Evolutionary conservation across 148 eudicot genomes (phyloP).

Genomic region (Salicornia ramosissima): DNA sequence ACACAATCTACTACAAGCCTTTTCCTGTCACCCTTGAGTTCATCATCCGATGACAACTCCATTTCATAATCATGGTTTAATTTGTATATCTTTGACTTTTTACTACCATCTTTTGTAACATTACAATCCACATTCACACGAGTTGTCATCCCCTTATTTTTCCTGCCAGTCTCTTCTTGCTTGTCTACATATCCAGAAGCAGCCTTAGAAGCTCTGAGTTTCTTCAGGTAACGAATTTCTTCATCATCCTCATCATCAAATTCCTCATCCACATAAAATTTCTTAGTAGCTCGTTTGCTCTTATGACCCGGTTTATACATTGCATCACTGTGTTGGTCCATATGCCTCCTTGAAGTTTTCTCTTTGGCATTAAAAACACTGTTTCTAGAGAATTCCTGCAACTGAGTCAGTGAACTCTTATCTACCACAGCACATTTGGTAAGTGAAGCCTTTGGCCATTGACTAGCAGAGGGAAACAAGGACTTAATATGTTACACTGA

Average conservation of each 20-base stretch:
- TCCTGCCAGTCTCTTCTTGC: conserved; percentile 23
- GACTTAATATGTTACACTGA: neutral
- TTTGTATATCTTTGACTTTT: conserved; percentile 17
- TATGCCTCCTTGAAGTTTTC: conserved; percentile 18
- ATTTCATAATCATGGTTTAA: conserved; percentile 30
- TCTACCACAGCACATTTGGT: neutral
- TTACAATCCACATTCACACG: conserved; percentile 9
- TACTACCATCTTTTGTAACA: conserved; percentile 27
- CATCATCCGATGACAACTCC: conserved; percentile 38
- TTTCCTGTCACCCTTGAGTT: conserved; percentile 29
- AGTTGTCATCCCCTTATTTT: conserved; percentile 24
- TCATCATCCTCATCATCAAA: conserved; percentile 58
- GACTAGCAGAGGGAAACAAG: neutral
- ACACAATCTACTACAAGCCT: conserved; percentile 20
- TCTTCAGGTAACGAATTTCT: conserved; percentile 64
- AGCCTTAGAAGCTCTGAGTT: conserved; percentile 46
- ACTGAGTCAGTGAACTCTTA: neutral
- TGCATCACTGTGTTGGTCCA: conserved; percentile 15
- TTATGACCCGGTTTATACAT: conserved; percentile 30
- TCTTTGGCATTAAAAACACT: conserved; percentile 11
- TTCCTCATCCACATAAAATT: conserved; percentile 36
- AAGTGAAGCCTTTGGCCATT: neutral
- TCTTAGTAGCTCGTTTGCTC: conserved; percentile 39
- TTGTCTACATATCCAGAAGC: conserved; percentile 25
- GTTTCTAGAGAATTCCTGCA: conserved; percentile 20